These are phyloP conservation scores for Penicillium antarcticum DNA, from an alignment of 495 filamentous ascomycete genomes.

Conservation along the genomic window DNA sequence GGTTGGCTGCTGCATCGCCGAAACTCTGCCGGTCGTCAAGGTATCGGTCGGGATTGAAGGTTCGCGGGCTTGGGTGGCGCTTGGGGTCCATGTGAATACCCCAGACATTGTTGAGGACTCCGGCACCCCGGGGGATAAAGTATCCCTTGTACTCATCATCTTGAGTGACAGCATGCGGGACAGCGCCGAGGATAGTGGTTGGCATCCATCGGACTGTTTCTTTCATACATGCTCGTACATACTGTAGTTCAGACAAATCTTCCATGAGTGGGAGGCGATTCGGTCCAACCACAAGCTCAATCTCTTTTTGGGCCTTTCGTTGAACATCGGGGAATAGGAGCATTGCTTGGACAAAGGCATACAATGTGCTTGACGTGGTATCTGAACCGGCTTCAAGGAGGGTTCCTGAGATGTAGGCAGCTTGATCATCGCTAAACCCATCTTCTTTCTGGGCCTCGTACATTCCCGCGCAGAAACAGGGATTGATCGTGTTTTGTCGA, in stretches of 20 bases:
- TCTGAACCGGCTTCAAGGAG: slow-evolving; percentile 44
- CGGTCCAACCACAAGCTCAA: slow-evolving; percentile 23
- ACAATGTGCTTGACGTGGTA: slow-evolving; percentile 36
- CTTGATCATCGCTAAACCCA: slow-evolving; percentile 30
- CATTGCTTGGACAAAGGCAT: slow-evolving; percentile 43
- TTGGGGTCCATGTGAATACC: slow-evolving; percentile 42
- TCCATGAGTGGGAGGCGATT: slow-evolving; percentile 23
- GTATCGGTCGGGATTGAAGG: slow-evolving; percentile 56
- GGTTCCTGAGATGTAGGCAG: slow-evolving; percentile 39
- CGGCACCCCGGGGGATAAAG: slow-evolving; percentile 45
- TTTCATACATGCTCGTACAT: slow-evolving; percentile 35
- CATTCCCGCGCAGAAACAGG: slow-evolving; percentile 29
- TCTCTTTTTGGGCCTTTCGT: slow-evolving; percentile 50
- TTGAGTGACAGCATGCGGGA: slow-evolving; percentile 52
- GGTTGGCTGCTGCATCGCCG: slow-evolving; percentile 37
- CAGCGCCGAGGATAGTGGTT: slow-evolving; percentile 38
- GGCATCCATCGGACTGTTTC: slow-evolving; percentile 43
- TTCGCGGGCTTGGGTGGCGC: slow-evolving; percentile 46
- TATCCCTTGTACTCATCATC: slow-evolving; percentile 55
- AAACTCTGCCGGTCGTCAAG: slow-evolving; percentile 17
- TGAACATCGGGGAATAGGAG: slow-evolving; percentile 41
- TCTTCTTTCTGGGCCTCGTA: slow-evolving; percentile 32
- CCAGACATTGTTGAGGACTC: slow-evolving; percentile 46
- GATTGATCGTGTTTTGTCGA: slow-evolving; percentile 25
- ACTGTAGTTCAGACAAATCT: slow-evolving; percentile 27